Evolutionary conservation across 2,329 filamentous ascomycete genomes (phyloP).

Genomic region (Pseudopithomyces chartarum): DNA sequence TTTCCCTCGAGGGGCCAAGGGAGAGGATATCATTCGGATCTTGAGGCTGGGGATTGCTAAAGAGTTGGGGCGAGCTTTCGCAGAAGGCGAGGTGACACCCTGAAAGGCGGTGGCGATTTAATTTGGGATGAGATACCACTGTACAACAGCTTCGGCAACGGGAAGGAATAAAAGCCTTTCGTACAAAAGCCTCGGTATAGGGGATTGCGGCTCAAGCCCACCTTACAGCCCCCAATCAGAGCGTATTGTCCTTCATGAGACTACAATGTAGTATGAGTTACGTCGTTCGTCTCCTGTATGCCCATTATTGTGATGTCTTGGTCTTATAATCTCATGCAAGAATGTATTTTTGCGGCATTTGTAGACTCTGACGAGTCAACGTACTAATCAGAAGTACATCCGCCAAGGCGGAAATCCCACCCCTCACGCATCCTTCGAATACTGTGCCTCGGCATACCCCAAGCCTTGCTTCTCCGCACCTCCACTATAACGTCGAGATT

Average conservation of each 20-base stretch:
- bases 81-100: constrained; percentile 63
- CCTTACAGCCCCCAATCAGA: no score
- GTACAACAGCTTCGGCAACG: not conserved
- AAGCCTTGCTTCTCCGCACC: constrained; percentile 10
- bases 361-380: not conserved
- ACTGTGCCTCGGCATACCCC: constrained; percentile 11
- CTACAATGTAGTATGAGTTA: no score
- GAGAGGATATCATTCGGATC: constrained; percentile 72
- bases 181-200: not conserved
- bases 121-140: not conserved
- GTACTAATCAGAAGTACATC: not conserved
- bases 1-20: constrained; percentile 62
- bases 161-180: not conserved
- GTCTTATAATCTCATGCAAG: no score
- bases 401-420: constrained; percentile 12
- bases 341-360: not conserved
- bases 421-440: not conserved
- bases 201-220: no score
- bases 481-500: constrained; percentile 1
- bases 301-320: no score
- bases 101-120: not conserved
- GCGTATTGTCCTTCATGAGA: no score
- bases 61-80: constrained; percentile 73
- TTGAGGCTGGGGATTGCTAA: constrained; percentile 75
- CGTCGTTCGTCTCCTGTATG: no score